These are phyloP conservation scores for Pseudogymnoascus sp. DNA, from an alignment of 2,329 filamentous ascomycete species.

Conservation along the genomic window DNA sequence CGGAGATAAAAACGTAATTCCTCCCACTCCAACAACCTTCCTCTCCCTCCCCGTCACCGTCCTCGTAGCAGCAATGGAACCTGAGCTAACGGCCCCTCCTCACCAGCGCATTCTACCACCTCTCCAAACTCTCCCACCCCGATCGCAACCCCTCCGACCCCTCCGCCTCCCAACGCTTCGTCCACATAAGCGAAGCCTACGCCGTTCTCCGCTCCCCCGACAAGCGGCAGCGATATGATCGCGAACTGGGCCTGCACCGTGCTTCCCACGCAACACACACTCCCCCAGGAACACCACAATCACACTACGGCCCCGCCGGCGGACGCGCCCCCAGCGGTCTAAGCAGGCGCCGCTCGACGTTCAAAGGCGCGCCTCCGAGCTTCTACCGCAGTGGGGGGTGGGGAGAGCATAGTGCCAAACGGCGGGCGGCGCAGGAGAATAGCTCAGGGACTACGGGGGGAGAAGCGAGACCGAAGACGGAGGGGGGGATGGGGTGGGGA, in stretches of 20 bases:
- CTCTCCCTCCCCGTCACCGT: not conserved
- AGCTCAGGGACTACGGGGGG: constrained; percentile 16
- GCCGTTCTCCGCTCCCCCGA: constrained; percentile 62
- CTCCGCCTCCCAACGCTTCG: constrained; percentile 65
- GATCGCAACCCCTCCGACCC: constrained; percentile 80
- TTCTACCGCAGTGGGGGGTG: constrained; percentile 82
- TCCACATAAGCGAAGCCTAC: constrained; percentile 80
- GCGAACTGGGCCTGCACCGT: constrained; percentile 46
- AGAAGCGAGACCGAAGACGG: constrained; percentile 17
- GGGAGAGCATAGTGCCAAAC: constrained; percentile 56
- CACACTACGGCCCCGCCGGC: constrained; percentile 57
- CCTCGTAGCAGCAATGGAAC: not conserved
- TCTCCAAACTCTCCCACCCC: constrained; percentile 88
- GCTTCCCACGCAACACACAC: constrained; percentile 19
- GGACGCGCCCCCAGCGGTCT: constrained; percentile 75
- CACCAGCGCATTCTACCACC: constrained; percentile 69
- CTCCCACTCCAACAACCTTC: constrained; percentile 2
- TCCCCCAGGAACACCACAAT: constrained; percentile 32
- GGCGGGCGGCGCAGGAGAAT: constrained; percentile 42
- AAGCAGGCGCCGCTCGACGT: constrained; percentile 65
- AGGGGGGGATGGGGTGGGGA: constrained; percentile 54
- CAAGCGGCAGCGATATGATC: constrained; percentile 77
- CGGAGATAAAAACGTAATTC: constrained; percentile 75
- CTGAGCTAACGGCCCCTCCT: not conserved
- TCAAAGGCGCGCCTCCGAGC: constrained; percentile 78